Base-by-base conservation (phyloP, 352 stramenopile genomes). In the Phytophthora citrophthora region DNA sequence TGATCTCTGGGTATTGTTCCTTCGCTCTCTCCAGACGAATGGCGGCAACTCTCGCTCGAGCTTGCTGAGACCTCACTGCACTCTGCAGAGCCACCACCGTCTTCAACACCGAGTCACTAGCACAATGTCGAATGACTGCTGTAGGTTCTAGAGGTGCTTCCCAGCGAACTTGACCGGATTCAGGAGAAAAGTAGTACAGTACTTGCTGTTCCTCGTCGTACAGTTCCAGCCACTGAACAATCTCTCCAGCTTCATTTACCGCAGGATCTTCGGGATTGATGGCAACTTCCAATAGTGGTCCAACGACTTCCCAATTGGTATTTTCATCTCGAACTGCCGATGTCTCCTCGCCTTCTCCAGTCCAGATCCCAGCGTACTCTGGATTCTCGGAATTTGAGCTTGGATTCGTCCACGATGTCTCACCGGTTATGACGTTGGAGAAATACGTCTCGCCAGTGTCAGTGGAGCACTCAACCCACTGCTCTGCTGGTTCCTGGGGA, bases 171-270 rank as follows among this genome's bases (percentile, higher is more conserved):
- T 87, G 70, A 15, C 78, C 78, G 10, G 72, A 78, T 18, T 71
- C 56, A 16, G 72, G 51, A 1, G 70, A 56, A 34, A 83, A 88
- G 63, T 81, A 90, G 60, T 86, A 90, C 48, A 76, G 54, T 4
- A 46, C 31, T 31, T 77, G 67, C n/a, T 81, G 74, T 0, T 65
- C 72, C 24, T 68, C 70, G 41, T 90, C 78, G 45, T 77, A 81
- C 67, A 88, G 72, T 60, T 88, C 70, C 50, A 88, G 44, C 76
- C 81, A 90, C 49, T 79, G 67, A 29, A 58, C 26, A 34, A 26
- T 36, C 18, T 71, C 39, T 7, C 32, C 46, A 47, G 15, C 13
- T 15, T 48, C 38, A 12, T 23, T 51, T 7, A 16, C 6, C 15
- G 10, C 26, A 39, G 26, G 2, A 12, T 52, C 31, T 36, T 54